Percentiles rank a stretch among this genome's conserved stretches.
These are phyloP conservation scores for Fibroporia radiculosa DNA, from an alignment of 768 basidiomycete species.

Conservation along the genomic window DNA sequence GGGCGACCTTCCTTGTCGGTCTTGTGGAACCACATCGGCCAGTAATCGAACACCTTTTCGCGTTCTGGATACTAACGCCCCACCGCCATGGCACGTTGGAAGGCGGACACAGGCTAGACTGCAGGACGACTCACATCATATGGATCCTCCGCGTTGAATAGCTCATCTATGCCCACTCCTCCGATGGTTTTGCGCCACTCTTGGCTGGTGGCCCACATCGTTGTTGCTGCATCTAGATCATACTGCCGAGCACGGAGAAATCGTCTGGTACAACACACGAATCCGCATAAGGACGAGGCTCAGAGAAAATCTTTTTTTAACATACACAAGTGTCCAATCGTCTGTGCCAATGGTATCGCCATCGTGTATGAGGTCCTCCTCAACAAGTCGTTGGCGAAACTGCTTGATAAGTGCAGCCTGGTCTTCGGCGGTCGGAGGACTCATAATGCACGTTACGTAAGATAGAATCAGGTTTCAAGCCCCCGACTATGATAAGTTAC, in stretches of 20 bases:
- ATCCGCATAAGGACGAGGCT: not conserved
- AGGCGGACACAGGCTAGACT: not conserved
- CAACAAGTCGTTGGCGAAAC: conserved; percentile 45
- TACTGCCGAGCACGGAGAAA: conserved; percentile 70
- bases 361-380: conserved; percentile 47
- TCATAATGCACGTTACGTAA: too few relatives aligned
- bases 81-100: not conserved
- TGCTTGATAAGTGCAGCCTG: conserved; percentile 30
- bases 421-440: conserved; percentile 19
- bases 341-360: conserved; percentile 50
- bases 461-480: too few relatives aligned
- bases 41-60: conserved; percentile 59
- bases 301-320: not conserved
- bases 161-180: conserved; percentile 56
- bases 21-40: conserved; percentile 80
- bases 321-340: conserved; percentile 49
- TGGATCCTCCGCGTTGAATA: conserved; percentile 55
- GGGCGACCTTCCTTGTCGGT: conserved; percentile 75
- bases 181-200: conserved; percentile 60
- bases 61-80: conserved; percentile 56
- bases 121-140: conserved; percentile 47
- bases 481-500: too few relatives aligned
- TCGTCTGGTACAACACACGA: conserved; percentile 39
- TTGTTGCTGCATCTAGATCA: conserved; percentile 47
- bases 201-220: conserved; percentile 60